Evolutionary conservation across 2,329 filamentous ascomycete genomes (phyloP).

Genomic region (Hymenoscyphus albidus): DNA sequence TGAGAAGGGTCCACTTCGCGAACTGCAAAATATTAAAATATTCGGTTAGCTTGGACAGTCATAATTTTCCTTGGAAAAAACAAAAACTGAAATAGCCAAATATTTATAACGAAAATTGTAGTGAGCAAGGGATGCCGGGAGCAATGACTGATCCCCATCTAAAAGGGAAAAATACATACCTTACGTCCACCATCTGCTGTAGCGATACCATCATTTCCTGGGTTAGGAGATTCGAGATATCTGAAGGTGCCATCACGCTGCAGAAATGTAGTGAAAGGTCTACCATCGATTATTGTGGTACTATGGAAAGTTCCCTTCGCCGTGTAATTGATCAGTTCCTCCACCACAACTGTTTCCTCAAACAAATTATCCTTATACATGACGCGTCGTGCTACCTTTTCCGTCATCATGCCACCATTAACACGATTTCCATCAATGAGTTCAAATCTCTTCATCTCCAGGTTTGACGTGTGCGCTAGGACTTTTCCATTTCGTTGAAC

Average conservation of each 20-base stretch:
- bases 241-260: neutral
- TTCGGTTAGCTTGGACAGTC: too few relatives aligned
- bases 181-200: neutral
- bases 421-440: neutral
- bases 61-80: neutral
- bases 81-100: too few relatives aligned
- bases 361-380: neutral
- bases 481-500: neutral
- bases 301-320: neutral
- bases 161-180: neutral
- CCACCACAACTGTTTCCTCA: neutral
- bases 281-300: neutral
- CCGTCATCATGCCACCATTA: neutral
- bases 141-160: neutral
- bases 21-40: neutral
- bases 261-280: neutral
- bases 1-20: neutral
- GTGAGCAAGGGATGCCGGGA: too few relatives aligned
- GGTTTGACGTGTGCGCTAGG: neutral
- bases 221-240: neutral
- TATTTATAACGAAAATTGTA: too few relatives aligned
- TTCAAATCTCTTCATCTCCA: neutral
- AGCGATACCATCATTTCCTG: neutral
- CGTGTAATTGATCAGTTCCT: neutral
- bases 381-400: neutral